These are phyloP conservation scores for Pseudohyphozyma bogoriensis DNA, from an alignment of 768 basidiomycete species.

Conservation along the genomic window DNA sequence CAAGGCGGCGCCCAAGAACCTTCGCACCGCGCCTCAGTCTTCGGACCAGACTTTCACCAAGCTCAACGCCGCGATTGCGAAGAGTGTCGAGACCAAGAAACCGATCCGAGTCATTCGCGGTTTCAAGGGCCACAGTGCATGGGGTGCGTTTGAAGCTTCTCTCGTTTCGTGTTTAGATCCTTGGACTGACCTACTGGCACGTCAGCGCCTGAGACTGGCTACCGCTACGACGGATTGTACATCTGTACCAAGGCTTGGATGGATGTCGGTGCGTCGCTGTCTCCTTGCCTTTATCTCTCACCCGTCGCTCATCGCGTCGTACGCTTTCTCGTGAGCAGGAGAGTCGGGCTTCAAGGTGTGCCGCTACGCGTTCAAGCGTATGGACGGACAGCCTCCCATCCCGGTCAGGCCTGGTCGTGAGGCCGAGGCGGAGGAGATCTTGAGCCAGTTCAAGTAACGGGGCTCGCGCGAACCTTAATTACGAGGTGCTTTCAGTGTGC, in stretches of 20 bases:
- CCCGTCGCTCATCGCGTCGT: neutral
- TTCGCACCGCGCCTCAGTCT: conserved; percentile 72
- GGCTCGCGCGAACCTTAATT: too few species aligned
- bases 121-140: conserved; percentile 48
- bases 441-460: too few species aligned
- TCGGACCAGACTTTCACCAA: conserved; percentile 37
- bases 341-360: conserved; percentile 59
- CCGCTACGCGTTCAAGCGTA: conserved; percentile 63
- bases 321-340: conserved; percentile 49
- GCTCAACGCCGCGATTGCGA: neutral
- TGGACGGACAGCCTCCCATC: conserved; percentile 11
- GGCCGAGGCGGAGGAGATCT: neutral
- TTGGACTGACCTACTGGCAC: neutral
- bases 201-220: conserved; percentile 43
- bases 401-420: conserved; percentile 6
- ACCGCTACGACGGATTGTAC: conserved; percentile 86
- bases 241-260: conserved; percentile 3
- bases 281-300: neutral
- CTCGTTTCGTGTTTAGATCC: neutral
- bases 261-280: neutral
- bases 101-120: conserved; percentile 82
- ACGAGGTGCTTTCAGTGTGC: too few species aligned
- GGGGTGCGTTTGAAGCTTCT: neutral
- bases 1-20: conserved; percentile 68
- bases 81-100: conserved; percentile 55